A percentile compares a stretch with the other conserved stretches of the same genome.
phyloP scores from a whole-genome alignment of 352 stramenopile species.

The Phytophthora megakarya region DNA sequence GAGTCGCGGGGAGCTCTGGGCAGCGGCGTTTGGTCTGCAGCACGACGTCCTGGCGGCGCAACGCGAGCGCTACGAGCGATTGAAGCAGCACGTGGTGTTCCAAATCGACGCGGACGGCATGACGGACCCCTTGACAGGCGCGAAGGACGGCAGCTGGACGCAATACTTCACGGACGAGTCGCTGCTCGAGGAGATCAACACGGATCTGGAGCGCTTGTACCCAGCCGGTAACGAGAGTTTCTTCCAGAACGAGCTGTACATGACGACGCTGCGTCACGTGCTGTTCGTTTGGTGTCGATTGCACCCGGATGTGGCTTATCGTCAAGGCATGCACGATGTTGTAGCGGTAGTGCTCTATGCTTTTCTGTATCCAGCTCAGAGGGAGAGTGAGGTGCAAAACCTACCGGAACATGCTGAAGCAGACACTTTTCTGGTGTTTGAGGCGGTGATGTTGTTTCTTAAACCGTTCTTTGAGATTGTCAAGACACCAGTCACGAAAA shows the following conservation, averaged over 20 bases:
- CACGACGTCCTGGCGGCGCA: constrained; percentile 21
- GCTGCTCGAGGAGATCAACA: constrained; percentile 83
- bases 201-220: constrained; percentile 76
- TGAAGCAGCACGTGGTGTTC: constrained; percentile 73
- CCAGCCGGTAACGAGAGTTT: constrained; percentile 73
- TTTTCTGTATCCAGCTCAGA: constrained; percentile 37
- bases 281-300: constrained; percentile 87
- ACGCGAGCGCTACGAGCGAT: constrained; percentile 51
- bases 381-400: constrained; percentile 1
- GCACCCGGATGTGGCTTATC: constrained; percentile 81
- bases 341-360: constrained; percentile 79
- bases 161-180: constrained; percentile 77
- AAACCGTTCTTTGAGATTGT: constrained; percentile 82
- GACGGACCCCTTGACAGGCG: constrained; percentile 47
- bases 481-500: constrained; percentile 32
- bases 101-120: constrained; percentile 58
- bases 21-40: constrained; percentile 30
- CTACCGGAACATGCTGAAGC: constrained; percentile 57
- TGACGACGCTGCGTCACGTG: constrained; percentile 70
- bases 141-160: constrained; percentile 39
- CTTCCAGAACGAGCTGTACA: constrained; percentile 73
- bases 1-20: constrained; percentile 26
- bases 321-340: constrained; percentile 87
- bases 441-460: constrained; percentile 76
- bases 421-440: constrained; percentile 77